These are phyloP conservation scores for Ophiostoma angusticollis DNA, from an alignment of 2,329 filamentous ascomycete genomes.

Conservation along the genomic window DNA sequence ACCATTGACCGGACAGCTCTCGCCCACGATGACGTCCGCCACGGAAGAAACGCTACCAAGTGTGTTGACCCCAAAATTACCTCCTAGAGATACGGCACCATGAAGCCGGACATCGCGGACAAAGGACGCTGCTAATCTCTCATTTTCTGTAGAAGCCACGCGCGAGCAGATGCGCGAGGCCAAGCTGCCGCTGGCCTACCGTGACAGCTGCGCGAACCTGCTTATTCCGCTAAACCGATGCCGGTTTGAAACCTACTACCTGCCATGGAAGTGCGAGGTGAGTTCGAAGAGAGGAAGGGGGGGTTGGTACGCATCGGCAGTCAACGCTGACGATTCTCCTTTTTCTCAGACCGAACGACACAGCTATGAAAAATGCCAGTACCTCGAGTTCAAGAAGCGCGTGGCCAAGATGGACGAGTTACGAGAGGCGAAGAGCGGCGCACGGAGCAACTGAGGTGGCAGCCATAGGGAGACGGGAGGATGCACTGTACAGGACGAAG, in stretches of 20 bases:
- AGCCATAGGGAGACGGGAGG: no score
- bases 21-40: conserved; percentile 6
- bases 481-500: no score
- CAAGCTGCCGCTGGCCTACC: conserved; percentile 75
- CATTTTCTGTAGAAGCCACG: conserved; percentile 47
- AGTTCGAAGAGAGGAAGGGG: conserved; percentile 18
- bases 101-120: no score
- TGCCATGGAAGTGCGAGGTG: conserved; percentile 98
- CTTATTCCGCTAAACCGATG: conserved; percentile 93
- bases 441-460: conserved; percentile 71
- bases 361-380: conserved; percentile 98
- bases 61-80: not conserved
- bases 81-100: no score
- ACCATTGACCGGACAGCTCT: not conserved
- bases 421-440: conserved; percentile 69
- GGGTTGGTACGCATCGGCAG: not conserved
- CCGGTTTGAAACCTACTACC: conserved; percentile 80
- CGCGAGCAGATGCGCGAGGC: conserved; percentile 91
- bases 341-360: conserved; percentile 73
- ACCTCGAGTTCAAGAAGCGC: conserved; percentile 95
- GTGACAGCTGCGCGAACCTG: conserved; percentile 90
- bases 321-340: not conserved
- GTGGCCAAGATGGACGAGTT: conserved; percentile 98
- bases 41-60: conserved; percentile 8
- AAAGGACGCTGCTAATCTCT: not conserved